Percentiles rank a stretch among this genome's conserved stretches.
These are phyloP conservation scores for Xylaria grammica DNA, from an alignment of 495 filamentous ascomycete genomes.

Conservation along the genomic window DNA sequence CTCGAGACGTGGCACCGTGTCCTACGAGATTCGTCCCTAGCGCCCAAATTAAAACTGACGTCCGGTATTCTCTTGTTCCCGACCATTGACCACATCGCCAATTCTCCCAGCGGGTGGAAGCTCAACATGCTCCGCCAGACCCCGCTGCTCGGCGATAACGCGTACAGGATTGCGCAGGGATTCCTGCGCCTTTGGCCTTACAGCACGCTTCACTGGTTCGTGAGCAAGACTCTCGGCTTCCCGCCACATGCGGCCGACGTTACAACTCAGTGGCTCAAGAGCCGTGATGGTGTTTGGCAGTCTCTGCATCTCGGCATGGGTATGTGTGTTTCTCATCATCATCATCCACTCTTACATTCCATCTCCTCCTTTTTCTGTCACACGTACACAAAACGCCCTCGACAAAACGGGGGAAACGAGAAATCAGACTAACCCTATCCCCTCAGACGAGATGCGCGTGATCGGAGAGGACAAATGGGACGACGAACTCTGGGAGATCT, in stretches of 20 bases:
- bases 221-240: conserved; percentile 58
- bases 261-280: conserved; percentile 68
- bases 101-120: conserved; percentile 65
- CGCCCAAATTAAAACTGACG: conserved; percentile 31
- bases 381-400: background rate
- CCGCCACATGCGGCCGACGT: conserved; percentile 61
- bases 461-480: conserved; percentile 82
- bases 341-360: background rate
- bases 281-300: conserved; percentile 69
- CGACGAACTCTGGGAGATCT: conserved; percentile 79
- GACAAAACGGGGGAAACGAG: background rate
- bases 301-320: conserved; percentile 60
- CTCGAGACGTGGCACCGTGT: conserved; percentile 71
- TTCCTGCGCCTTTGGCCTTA: conserved; percentile 56
- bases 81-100: conserved; percentile 75
- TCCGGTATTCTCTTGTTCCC: conserved; percentile 76
- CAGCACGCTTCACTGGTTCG: conserved; percentile 45
- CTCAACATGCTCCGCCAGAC: conserved; percentile 58
- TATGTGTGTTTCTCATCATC: background rate
- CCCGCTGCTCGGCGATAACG: conserved; percentile 59
- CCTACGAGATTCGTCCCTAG: conserved; percentile 30
- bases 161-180: conserved; percentile 55
- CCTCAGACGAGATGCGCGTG: conserved; percentile 69
- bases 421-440: conserved; percentile 4
- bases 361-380: background rate